A percentile compares a stretch with the other conserved stretches of the same genome.
Conservation (phyloP, 192 early-diverging fungal species). For the Mortierella alpina region DNA sequence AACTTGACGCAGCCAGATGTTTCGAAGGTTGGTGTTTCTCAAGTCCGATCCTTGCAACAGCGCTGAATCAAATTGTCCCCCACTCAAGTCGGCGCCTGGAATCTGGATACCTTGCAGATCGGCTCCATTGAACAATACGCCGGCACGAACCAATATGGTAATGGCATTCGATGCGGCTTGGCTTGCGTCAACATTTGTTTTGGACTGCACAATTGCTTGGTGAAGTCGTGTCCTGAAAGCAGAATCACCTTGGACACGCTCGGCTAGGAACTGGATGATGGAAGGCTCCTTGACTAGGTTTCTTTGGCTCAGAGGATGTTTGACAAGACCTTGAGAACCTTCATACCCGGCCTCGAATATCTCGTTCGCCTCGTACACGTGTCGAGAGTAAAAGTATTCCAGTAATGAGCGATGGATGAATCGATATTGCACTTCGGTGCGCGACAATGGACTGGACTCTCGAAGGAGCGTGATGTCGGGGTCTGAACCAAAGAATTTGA, state of each 20-base stretch:
- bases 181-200: background rate
- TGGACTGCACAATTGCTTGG: background rate
- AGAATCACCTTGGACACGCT: conserved; percentile 8
- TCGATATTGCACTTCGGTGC: background rate
- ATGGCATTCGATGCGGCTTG: background rate
- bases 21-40: too few species aligned
- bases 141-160: too few species aligned
- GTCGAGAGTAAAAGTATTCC: background rate
- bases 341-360: too few species aligned
- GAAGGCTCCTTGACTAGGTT: conserved; percentile 3
- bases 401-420: background rate
- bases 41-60: too few species aligned
- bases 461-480: background rate
- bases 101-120: too few species aligned
- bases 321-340: background rate
- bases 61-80: too few species aligned
- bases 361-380: too few species aligned
- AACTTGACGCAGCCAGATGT: too few species aligned
- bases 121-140: too few species aligned
- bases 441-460: background rate
- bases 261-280: background rate
- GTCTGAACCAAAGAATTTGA: background rate
- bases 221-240: background rate
- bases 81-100: too few species aligned
- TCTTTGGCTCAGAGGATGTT: background rate